Percentiles rank a stretch among this genome's conserved stretches.
Evolutionary conservation across 768 basidiomycete species (phyloP).

Genomic region (Holtermanniella nyarrowii): DNA sequence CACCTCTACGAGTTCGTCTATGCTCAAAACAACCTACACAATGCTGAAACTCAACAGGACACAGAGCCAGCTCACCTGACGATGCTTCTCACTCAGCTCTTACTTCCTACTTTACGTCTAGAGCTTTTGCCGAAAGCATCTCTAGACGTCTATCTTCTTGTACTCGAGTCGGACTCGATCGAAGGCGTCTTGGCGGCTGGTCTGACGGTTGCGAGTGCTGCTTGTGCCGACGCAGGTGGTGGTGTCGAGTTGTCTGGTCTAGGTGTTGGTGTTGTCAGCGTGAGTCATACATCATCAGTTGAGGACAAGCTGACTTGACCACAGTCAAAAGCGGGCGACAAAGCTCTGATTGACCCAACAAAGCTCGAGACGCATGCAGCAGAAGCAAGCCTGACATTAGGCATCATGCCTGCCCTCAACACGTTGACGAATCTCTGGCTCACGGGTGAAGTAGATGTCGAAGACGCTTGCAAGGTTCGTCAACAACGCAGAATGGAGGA

Average conservation of each 20-base stretch:
- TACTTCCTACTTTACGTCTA: slow-evolving; percentile 71
- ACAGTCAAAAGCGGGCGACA: slow-evolving; percentile 9
- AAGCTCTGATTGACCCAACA: slow-evolving; percentile 65
- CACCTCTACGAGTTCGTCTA: slow-evolving; percentile 68
- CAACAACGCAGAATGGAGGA: background rate
- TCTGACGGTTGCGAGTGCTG: slow-evolving; percentile 74
- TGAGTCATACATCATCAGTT: slow-evolving; percentile 40
- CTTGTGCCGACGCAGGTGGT: slow-evolving; percentile 65
- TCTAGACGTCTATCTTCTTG: slow-evolving; percentile 78
- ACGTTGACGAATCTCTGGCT: slow-evolving; percentile 80
- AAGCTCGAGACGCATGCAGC: slow-evolving; percentile 54
- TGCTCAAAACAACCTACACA: background rate
- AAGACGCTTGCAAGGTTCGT: slow-evolving; percentile 53
- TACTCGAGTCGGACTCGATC: slow-evolving; percentile 87
- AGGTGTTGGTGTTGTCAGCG: slow-evolving; percentile 71
- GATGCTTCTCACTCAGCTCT: slow-evolving; percentile 64
- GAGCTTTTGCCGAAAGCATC: slow-evolving; percentile 89
- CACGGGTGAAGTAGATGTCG: slow-evolving; percentile 55
- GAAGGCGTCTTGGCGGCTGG: slow-evolving; percentile 80
- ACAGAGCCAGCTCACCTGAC: slow-evolving; percentile 84
- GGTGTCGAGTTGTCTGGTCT: slow-evolving; percentile 85
- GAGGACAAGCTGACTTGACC: slow-evolving; percentile 35
- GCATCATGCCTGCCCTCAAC: slow-evolving; percentile 79
- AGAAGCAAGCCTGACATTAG: slow-evolving; percentile 60
- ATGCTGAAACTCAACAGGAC: slow-evolving; percentile 50